These are phyloP conservation scores for Hortiboletus campestris DNA, from an alignment of 768 basidiomycete species.

Conservation along the genomic window DNA sequence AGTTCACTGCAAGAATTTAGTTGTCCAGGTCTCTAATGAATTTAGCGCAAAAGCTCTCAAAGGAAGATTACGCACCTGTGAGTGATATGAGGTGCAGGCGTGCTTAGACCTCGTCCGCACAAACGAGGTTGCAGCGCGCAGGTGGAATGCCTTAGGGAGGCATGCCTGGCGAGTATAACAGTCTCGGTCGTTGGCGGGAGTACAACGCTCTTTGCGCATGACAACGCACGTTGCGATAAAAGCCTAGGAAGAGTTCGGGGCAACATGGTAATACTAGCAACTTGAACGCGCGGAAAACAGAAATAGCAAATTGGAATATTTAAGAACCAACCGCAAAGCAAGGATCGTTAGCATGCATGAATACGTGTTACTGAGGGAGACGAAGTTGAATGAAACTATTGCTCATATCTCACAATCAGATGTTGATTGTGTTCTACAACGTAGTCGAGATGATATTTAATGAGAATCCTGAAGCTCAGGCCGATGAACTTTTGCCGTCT, in stretches of 20 bases:
- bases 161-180: background rate
- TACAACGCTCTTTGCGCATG: background rate
- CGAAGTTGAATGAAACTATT: background rate
- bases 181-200: slow-evolving; percentile 7
- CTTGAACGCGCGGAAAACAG: background rate
- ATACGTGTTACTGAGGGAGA: too few relatives aligned
- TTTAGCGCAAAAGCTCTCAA: background rate
- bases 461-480: background rate
- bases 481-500: slow-evolving; percentile 34
- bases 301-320: background rate
- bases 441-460: background rate
- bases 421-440: slow-evolving; percentile 4
- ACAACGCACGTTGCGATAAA: slow-evolving; percentile 8
- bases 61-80: slow-evolving; percentile 42
- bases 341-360: too few relatives aligned
- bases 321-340: background rate
- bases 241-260: slow-evolving; percentile 16
- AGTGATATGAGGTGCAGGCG: slow-evolving; percentile 57
- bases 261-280: slow-evolving; percentile 16
- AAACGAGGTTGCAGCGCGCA: background rate
- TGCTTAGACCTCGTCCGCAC: slow-evolving; percentile 34
- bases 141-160: background rate
- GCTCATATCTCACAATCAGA: background rate
- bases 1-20: slow-evolving; percentile 40
- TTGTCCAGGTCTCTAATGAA: background rate